A percentile compares a stretch with the other conserved stretches of the same genome.
These are phyloP conservation scores for Paxillus involutus DNA, from an alignment of 768 basidiomycete genomes.

Conservation along the genomic window DNA sequence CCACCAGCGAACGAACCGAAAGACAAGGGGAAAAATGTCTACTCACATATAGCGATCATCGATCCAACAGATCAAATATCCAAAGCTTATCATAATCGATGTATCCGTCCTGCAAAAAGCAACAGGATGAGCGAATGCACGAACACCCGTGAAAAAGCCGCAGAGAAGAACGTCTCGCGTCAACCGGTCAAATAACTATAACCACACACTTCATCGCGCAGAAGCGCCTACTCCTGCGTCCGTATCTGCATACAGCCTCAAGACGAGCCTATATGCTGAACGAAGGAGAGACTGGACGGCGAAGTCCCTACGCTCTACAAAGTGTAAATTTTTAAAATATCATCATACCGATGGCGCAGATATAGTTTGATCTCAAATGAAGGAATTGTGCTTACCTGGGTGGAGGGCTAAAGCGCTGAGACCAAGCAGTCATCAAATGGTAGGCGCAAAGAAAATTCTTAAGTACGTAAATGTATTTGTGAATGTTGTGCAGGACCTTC, in stretches of 20 bases:
- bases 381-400: conserved; percentile 15
- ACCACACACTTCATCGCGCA: conserved; percentile 32
- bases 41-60: conserved; percentile 6
- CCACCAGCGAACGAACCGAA: conserved; percentile 15
- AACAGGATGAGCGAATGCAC: conserved; percentile 8
- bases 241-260: conserved; percentile 35
- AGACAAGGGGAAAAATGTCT: neutral
- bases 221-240: conserved; percentile 36
- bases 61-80: neutral
- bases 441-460: neutral
- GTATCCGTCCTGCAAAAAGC: conserved; percentile 2
- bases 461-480: conserved; percentile 12
- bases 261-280: conserved; percentile 34
- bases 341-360: conserved; percentile 21
- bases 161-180: neutral
- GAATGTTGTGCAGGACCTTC: conserved; percentile 24
- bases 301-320: conserved; percentile 31
- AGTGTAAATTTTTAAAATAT: conserved; percentile 26
- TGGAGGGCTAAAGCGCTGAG: neutral
- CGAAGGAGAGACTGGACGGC: conserved; percentile 34
- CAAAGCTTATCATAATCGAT: neutral
- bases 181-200: conserved; percentile 36
- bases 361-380: neutral
- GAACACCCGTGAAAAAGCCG: too few relatives aligned
- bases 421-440: neutral